Evolutionary conservation across 129 eudicot species (phyloP), one percentile per base, ranked within the genome.

Genomic region (Lonicera japonica): DNA sequence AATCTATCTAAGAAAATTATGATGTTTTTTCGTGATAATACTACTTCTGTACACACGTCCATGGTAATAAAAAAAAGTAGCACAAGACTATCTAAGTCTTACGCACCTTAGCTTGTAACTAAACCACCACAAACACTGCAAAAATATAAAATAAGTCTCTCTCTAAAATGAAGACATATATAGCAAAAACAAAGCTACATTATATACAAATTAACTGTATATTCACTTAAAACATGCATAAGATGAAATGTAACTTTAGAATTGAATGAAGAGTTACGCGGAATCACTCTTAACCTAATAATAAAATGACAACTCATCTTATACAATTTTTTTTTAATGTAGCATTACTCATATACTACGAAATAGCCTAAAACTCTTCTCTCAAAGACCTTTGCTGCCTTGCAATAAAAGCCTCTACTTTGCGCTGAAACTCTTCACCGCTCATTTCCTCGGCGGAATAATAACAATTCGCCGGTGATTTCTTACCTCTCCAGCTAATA

Each of bases 391-490:
- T 83, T 59, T 83, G 83, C 52, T 79, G 90, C 45, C 79, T 60
- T 0, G 90, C 85, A 69, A 83, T 83, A 34, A 83, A 83, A 50
- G 56, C 83, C 70, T 83, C 90, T 25, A 79, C 76, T 9, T 77
- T 77, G 21, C 56, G 65, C 71, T 78, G 60, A 65, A 83, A 83
- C 67, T 83, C 90, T 21, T 79, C 90, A 50, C 60, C 54, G 29
- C 80, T 83, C 90, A 83, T 83, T 58, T 70, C 73, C 29, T 83
- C 85, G 54, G 63, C 85, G 3, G 73, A 36, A 17, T 21, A 59
- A 11, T 57, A 45, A 45, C 5, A 12, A 2, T 41, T 53, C 68
- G 18, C 15, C 25, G 58, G 61, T 15, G 8, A 20, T 4, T 61
- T 41, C 17, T 5, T 36, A 57, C 38, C 13, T 16, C 46, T 20